Evolutionary conservation across 1,284 basidiomycete genomes (phyloP).

Genomic region (Pseudozyma hubeiensis): DNA sequence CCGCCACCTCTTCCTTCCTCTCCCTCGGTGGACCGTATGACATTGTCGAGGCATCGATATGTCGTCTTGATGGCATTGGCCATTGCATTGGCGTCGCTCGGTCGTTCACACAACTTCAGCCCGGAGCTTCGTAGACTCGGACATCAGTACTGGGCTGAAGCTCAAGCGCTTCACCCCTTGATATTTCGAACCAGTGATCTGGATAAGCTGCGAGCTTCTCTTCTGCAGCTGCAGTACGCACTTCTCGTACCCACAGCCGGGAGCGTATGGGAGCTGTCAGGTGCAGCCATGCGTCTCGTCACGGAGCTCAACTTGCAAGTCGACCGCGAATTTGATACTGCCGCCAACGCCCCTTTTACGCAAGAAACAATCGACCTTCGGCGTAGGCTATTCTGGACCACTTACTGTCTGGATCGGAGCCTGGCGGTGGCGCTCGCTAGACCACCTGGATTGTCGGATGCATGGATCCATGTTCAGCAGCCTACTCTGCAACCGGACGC

Average conservation of each 20-base stretch:
- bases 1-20: slow-evolving; percentile 31
- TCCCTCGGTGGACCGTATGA: slow-evolving; percentile 15
- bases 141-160: slow-evolving; percentile 44
- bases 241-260: slow-evolving; percentile 38
- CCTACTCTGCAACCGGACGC: slow-evolving; percentile 33
- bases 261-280: slow-evolving; percentile 49
- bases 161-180: slow-evolving; percentile 25
- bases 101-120: slow-evolving; percentile 48
- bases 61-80: slow-evolving; percentile 38
- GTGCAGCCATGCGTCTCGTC: slow-evolving; percentile 42
- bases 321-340: slow-evolving; percentile 44
- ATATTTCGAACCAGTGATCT: slow-evolving; percentile 28
- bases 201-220: slow-evolving; percentile 36
- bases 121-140: slow-evolving; percentile 42
- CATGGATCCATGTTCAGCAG: slow-evolving; percentile 48
- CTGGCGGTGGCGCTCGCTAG: slow-evolving; percentile 36
- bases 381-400: slow-evolving; percentile 47
- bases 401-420: slow-evolving; percentile 48
- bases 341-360: slow-evolving; percentile 24
- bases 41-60: slow-evolving; percentile 33
- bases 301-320: slow-evolving; percentile 48
- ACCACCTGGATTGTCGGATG: slow-evolving; percentile 46
- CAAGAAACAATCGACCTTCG: slow-evolving; percentile 37
- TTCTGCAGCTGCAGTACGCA: slow-evolving; percentile 46
- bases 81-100: slow-evolving; percentile 41